Base-by-base conservation (phyloP, 257 asterid genomes). In the Jasminum sambac region DNA sequence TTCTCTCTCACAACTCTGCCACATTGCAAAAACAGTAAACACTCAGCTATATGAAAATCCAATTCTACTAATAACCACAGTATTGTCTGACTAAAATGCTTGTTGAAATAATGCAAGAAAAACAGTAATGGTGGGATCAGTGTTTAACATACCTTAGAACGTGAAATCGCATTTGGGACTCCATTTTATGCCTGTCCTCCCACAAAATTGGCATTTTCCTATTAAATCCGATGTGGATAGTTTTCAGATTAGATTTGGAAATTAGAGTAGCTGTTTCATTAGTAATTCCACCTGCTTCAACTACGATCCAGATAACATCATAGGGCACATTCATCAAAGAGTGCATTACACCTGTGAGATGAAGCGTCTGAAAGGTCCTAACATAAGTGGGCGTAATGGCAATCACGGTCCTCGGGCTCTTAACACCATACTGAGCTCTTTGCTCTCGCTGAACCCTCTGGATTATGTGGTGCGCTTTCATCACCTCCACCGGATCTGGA, bases 301-400 rank as follows among this genome's bases (percentile, higher is more conserved):
- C 95, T 1, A 95, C 96, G 70, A 95, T 87, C 99, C 99, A 95
- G 40, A 91, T 72, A 21, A 91, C 84, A 84, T 91, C 92, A 75
- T 86, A 87, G 0, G 84, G 90, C 67, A 86, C 86, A 80, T 91
- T 95, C 99, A 91, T 95, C 82, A 95, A 78, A 8, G 96, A 83
- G 74, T 95, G 98, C 98, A 90, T 90, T 81, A 89, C 91, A 0
- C 99, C 99, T 0, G 96, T 95, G 40, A 95, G 89, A 84, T 95
- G 99, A 79, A 90, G 85, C 42, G 95, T 80, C 86, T 95, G 98
- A 66, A 95, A 95, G 40, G 99, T 91, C 76, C 98, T 81, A 1
- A 95, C 97, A 70, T 95, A 89, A 23, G 99, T 89, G 1, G 99
- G 97, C 16, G 98, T 89, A 52, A 95, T 69, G 2, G 90, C 99